These are phyloP conservation scores for Sporothrix curviconia DNA, from an alignment of 2,329 filamentous ascomycete species.

Conservation along the genomic window DNA sequence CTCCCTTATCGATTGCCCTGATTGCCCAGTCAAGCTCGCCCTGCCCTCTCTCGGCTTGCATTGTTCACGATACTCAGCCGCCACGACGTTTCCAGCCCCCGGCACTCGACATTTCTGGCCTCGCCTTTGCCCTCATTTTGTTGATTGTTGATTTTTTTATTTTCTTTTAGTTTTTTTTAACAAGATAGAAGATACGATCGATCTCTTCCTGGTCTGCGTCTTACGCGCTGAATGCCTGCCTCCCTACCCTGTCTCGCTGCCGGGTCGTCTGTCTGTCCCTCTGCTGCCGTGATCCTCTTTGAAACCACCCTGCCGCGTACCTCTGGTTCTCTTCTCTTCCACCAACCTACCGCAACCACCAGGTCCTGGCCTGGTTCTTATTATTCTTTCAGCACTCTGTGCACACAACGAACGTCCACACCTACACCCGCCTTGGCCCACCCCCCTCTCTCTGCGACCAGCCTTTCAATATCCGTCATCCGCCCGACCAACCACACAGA, in stretches of 20 bases:
- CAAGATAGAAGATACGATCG: too few species aligned
- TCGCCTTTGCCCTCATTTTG: too few species aligned
- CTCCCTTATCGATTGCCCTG: not conserved
- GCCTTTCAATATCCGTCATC: conserved; percentile 10
- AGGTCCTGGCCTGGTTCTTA: not conserved
- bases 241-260: not conserved
- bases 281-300: conserved; percentile 8
- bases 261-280: not conserved
- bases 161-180: too few species aligned
- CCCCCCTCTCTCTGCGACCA: conserved; percentile 3
- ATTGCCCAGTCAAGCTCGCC: not conserved
- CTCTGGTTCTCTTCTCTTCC: conserved; percentile 4
- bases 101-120: too few species aligned
- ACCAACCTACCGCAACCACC: not conserved
- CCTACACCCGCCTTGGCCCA: not conserved
- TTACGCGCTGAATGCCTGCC: too few species aligned
- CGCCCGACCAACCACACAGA: conserved; percentile 11
- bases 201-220: too few species aligned
- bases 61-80: not conserved
- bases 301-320: not conserved
- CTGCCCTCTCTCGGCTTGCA: not conserved
- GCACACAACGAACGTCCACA: not conserved
- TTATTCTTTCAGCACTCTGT: not conserved
- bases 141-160: too few species aligned
- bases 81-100: not conserved